Conservation (phyloP, 768 basidiomycete genomes). For the Leccinellum luteum region DNA sequence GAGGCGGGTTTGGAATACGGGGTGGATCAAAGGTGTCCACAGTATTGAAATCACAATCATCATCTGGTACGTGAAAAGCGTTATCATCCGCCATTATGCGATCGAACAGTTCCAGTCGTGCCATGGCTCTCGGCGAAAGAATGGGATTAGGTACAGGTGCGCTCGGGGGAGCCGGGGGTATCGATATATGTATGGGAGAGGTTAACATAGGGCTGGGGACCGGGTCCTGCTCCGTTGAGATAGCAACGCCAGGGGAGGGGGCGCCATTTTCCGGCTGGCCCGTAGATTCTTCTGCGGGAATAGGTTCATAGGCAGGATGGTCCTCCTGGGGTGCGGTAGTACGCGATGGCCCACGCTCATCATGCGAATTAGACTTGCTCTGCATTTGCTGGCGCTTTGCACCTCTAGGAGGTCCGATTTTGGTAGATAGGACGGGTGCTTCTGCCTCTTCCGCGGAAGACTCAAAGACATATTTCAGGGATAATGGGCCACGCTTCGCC, state of each 20-base stretch:
- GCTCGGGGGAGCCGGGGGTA: neutral
- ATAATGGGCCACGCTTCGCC: neutral
- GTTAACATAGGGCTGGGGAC: neutral
- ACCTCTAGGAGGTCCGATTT: neutral
- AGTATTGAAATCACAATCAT: neutral
- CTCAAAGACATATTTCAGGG: neutral
- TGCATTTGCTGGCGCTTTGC: neutral
- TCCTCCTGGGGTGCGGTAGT: neutral
- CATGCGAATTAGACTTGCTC: neutral
- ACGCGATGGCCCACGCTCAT: neutral
- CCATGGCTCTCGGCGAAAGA: constrained; percentile 28
- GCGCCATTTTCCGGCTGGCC: neutral
- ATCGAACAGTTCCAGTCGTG: constrained; percentile 31
- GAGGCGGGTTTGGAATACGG: constrained; percentile 3
- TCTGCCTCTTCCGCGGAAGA: neutral
- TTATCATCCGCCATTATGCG: constrained; percentile 15
- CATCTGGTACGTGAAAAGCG: neutral
- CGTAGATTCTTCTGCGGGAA: neutral
- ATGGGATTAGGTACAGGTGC: constrained; percentile 2
- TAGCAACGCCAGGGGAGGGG: neutral
- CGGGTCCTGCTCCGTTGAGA: neutral
- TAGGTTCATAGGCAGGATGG: neutral
- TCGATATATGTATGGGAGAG: constrained; percentile 4
- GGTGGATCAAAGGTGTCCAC: neutral
- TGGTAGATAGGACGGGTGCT: neutral